A percentile compares a stretch with the other conserved stretches of the same genome.
Evolutionary conservation across 192 early-diverging fungal species (phyloP).

Genomic region (Pecoramyces ruminantium): DNA sequence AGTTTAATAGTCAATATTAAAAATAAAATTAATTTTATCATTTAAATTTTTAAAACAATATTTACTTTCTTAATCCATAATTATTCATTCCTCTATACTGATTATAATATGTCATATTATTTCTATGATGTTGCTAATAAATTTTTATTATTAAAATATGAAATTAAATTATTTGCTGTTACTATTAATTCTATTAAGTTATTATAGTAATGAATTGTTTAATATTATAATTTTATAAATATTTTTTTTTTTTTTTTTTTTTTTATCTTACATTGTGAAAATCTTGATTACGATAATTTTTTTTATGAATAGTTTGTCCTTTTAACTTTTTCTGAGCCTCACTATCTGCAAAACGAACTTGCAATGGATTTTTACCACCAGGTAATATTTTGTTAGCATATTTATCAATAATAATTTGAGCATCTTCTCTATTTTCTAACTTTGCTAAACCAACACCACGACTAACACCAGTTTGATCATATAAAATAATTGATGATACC

Average conservation of each 20-base stretch:
- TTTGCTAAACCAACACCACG: constrained; percentile 69
- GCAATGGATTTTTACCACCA: constrained; percentile 41
- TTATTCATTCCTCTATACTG: background rate
- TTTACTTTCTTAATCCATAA: background rate
- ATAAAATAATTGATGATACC: constrained; percentile 55
- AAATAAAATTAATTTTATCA: too few relatives aligned
- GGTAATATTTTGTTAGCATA: constrained; percentile 41
- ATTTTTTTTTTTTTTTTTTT: background rate
- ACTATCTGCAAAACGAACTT: constrained; percentile 66
- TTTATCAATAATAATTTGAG: constrained; percentile 42
- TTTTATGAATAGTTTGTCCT: constrained; percentile 2
- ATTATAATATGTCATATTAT: background rate
- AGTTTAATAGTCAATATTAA: too few relatives aligned
- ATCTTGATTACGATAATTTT: background rate
- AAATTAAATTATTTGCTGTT: too few relatives aligned
- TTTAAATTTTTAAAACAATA: background rate
- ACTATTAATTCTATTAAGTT: too few relatives aligned
- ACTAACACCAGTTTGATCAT: constrained; percentile 44
- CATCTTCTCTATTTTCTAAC: constrained; percentile 53
- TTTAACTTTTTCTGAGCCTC: constrained; percentile 63
- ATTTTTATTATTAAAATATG: background rate
- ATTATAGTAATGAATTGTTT: too few relatives aligned
- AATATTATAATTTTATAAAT: background rate
- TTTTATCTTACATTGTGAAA: background rate
- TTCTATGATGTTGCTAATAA: background rate